A percentile compares a stretch with the other conserved stretches of the same genome.
Evolutionary conservation across 2,329 filamentous ascomycete species (phyloP).

Genomic region (Nemania sp.): DNA sequence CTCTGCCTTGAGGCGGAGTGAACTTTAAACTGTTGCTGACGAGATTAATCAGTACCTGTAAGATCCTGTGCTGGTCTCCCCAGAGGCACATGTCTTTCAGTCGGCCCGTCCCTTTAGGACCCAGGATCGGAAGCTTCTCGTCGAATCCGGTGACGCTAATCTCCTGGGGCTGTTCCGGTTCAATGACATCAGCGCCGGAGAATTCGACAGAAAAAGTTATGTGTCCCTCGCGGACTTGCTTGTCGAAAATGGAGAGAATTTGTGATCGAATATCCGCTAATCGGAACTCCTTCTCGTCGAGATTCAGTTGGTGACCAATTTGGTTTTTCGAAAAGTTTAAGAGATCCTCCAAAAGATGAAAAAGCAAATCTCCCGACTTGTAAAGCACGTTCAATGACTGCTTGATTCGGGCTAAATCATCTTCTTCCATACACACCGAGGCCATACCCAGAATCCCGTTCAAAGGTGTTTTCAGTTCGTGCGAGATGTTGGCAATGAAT

Average conservation of each 20-base stretch:
- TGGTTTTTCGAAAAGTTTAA: conserved; percentile 95
- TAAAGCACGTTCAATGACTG: conserved; percentile 86
- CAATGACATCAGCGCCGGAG: conserved; percentile 53
- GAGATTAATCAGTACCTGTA: conserved; percentile 92
- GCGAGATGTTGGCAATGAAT: conserved; percentile 92
- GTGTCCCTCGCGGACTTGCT: conserved; percentile 78
- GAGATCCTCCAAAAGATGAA: conserved; percentile 86
- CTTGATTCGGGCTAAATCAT: conserved; percentile 76
- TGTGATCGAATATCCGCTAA: conserved; percentile 84
- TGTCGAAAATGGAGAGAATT: conserved; percentile 83
- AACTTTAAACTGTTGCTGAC: conserved; percentile 94
- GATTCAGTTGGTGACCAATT: conserved; percentile 78
- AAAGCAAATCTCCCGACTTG: conserved; percentile 80
- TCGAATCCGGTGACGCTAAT: conserved; percentile 41
- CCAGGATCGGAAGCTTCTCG: conserved; percentile 57
- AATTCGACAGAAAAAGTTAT: conserved; percentile 77
- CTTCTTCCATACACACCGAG: conserved; percentile 89
- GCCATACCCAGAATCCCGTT: conserved; percentile 97
- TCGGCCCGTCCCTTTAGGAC: conserved; percentile 66
- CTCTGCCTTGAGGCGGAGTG: conserved; percentile 74
- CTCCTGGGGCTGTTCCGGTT: conserved; percentile 40
- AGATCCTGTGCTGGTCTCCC: conserved; percentile 89
- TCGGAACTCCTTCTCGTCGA: conserved; percentile 85
- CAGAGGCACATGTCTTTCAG: conserved; percentile 85
- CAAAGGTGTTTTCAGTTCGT: conserved; percentile 87